phyloP scores from a whole-genome alignment of 306 rosid species.

The Castanea mollissima region DNA sequence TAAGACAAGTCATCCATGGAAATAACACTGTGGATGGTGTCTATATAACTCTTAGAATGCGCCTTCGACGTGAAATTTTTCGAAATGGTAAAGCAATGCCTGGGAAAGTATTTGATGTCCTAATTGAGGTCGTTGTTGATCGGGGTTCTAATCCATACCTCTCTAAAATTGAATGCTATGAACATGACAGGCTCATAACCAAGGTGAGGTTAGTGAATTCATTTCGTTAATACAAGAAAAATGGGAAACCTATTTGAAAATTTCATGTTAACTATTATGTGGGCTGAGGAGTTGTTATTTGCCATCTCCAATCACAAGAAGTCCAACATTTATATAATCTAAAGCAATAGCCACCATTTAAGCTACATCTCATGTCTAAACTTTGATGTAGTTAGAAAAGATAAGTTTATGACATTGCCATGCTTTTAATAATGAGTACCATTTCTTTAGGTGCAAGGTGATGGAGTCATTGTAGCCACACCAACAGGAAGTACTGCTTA shows the following conservation, averaged over 20 bases:
- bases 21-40: conserved; percentile 81
- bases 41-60: conserved; percentile 95
- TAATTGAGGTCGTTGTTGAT: conserved; percentile 86
- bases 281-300: neutral
- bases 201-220: conserved; percentile 54
- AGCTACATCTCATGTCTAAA: conserved; percentile 14
- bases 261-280: neutral
- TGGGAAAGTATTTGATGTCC: conserved; percentile 89
- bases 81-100: conserved; percentile 89
- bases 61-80: conserved; percentile 87
- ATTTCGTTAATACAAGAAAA: conserved; percentile 6
- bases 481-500: conserved; percentile 99
- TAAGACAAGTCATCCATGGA: conserved; percentile 83
- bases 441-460: conserved; percentile 85
- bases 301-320: neutral
- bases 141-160: conserved; percentile 99
- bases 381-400: neutral
- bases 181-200: conserved; percentile 90
- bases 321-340: neutral
- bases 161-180: conserved; percentile 94
- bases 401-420: conserved; percentile 18
- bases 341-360: neutral
- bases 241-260: neutral
- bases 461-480: conserved; percentile 96
- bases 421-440: conserved; percentile 16